Percentiles rank a stretch among this genome's conserved stretches.
Evolutionary conservation across 73 alveolate genomes (phyloP).

Genomic region (Symbiodinium pilosum): DNA sequence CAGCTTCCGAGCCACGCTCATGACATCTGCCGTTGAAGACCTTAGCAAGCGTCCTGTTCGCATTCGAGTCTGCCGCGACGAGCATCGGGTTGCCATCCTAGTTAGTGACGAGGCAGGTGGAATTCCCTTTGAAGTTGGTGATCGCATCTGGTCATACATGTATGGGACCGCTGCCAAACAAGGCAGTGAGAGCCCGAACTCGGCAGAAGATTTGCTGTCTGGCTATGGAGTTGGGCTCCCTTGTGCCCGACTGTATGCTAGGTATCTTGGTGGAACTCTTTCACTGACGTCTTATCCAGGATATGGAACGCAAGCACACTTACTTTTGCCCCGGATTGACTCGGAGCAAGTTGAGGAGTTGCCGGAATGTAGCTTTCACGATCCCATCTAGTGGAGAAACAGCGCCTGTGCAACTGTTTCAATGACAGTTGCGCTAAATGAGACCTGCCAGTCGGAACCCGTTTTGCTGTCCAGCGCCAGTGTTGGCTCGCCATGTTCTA

Average conservation of each 20-base stretch:
- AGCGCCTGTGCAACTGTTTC: neutral
- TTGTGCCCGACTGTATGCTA: constrained; percentile 60
- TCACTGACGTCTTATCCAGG: constrained; percentile 51
- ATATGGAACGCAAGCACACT: constrained; percentile 56
- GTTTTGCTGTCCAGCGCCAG: too few relatives aligned
- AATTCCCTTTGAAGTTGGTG: constrained; percentile 63
- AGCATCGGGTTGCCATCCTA: constrained; percentile 45
- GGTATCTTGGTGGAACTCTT: constrained; percentile 63
- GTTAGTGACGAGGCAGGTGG: constrained; percentile 84
- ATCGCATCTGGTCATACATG: constrained; percentile 71
- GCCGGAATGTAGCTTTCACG: neutral
- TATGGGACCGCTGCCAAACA: constrained; percentile 72
- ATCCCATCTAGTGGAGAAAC: neutral
- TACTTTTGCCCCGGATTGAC: constrained; percentile 31
- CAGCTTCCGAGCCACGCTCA: constrained; percentile 80
- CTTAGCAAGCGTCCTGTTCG: constrained; percentile 41
- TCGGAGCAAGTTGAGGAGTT: neutral
- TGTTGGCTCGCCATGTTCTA: too few relatives aligned
- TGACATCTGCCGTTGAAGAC: constrained; percentile 7
- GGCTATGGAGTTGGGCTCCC: constrained; percentile 78
- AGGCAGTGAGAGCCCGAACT: neutral
- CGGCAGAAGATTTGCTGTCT: constrained; percentile 16
- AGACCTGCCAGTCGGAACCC: too few relatives aligned
- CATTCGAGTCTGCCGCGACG: constrained; percentile 63
- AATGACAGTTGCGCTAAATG: neutral